Conservation (phyloP, 495 filamentous ascomycete genomes). For the Penicillium malachiteum region DNA sequence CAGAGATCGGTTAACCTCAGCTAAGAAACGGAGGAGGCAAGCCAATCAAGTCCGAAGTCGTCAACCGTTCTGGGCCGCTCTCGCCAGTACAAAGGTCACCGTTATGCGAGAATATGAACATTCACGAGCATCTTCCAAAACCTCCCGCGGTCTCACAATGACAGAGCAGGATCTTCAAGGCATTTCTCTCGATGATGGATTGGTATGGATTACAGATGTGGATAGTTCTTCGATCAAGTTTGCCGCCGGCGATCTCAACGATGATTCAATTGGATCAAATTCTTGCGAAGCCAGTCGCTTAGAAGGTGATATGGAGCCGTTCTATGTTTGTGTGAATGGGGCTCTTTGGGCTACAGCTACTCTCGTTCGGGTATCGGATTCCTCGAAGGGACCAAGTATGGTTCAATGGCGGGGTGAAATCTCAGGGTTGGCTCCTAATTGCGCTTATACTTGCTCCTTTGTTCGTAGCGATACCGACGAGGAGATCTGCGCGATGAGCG, state of each 20-base stretch:
- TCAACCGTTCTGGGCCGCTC: conserved; percentile 91
- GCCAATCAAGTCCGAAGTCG: conserved; percentile 83
- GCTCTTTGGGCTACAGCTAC: conserved; percentile 83
- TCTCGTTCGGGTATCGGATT: conserved; percentile 55
- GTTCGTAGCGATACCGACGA: conserved; percentile 69
- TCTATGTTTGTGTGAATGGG: conserved; percentile 86
- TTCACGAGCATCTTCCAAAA: conserved; percentile 76
- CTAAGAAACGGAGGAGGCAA: conserved; percentile 85
- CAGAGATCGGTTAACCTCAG: conserved; percentile 56
- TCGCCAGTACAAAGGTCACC: conserved; percentile 91
- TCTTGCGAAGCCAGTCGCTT: conserved; percentile 33
- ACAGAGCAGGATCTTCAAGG: conserved; percentile 81
- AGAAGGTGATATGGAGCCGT: conserved; percentile 63
- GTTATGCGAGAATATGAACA: conserved; percentile 91
- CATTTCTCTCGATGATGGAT: conserved; percentile 73
- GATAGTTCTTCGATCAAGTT: conserved; percentile 81
- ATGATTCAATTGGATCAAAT: conserved; percentile 34
- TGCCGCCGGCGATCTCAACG: conserved; percentile 67
- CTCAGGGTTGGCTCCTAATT: conserved; percentile 80
- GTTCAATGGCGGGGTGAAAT: conserved; percentile 77
- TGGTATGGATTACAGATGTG: conserved; percentile 86
- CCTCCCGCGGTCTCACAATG: conserved; percentile 60
- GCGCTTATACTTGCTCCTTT: conserved; percentile 84
- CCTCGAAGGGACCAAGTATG: conserved; percentile 51
- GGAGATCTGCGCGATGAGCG: conserved; percentile 72